Evolutionary conservation across 2,329 filamentous ascomycete genomes (phyloP), one percentile per base, ranked within the genome.

Genomic region (Xylariaceae sp.): DNA sequence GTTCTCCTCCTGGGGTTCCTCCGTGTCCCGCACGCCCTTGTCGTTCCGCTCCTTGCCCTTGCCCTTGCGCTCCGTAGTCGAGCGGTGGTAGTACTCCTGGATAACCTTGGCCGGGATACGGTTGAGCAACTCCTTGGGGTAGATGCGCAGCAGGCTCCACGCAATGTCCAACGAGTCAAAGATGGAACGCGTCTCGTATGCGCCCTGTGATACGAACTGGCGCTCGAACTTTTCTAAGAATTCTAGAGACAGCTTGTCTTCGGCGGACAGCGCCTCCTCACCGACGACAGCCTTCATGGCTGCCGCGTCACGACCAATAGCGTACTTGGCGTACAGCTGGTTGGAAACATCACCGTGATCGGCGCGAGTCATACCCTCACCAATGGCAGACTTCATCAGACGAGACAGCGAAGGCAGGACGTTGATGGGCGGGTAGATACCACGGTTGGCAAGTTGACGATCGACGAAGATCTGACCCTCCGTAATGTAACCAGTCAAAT

Each of bases 381-480:
- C 94, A 72, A 99, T 99, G 75, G 94, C 94, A 72, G 94, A 99
- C 79, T 99, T 99, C 94, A 99, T 99, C 74, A 99, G 88, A 85
- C 94, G 94, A 23, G 94, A 99, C 45, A 99, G 88, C 52, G 94
- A 99, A 23, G 94, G 94, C 63, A 99, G 81, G 65, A 99, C 94
- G 80, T 99, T 99, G 82, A 99, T 99, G 17, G 94, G 94, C 56
- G 94, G 94, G 82, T 96, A 97, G 78, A 99, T 88, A 78, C 92
- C 93, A 81, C 94, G 94, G 84, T 99, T 99, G 82, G 92, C 76
- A 56, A 99, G 82, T 72, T 89, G 87, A 78, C 93, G 91, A 76
- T 99, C 94, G 71, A 99, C 85, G 78, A 95, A 97, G 73, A 99
- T 97, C 77, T 99, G 94, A 48, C 94, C 95, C 79, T 99, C 94